These are phyloP conservation scores for Pseudozyma hubeiensis DNA, from an alignment of 1,284 basidiomycete species.

Conservation along the genomic window DNA sequence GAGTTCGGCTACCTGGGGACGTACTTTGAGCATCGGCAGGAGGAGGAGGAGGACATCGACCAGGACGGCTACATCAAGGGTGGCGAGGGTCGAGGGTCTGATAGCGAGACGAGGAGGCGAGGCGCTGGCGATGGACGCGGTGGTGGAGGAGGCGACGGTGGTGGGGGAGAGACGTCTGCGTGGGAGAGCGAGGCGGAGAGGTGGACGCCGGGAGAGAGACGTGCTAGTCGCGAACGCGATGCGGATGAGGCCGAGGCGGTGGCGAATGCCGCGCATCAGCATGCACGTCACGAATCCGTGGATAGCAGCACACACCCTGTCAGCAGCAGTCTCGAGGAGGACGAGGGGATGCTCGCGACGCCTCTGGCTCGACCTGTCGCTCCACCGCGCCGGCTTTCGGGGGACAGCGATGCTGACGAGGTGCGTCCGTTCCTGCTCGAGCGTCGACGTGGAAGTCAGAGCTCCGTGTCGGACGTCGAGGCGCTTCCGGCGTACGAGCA, in stretches of 20 bases:
- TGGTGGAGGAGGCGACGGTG: conserved; percentile 25
- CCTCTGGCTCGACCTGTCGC: conserved; percentile 36
- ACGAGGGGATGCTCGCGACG: conserved; percentile 45
- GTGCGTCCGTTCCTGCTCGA: conserved; percentile 34
- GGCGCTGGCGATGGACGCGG: conserved; percentile 25
- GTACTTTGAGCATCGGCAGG: conserved; percentile 62
- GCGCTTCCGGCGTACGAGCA: conserved; percentile 17
- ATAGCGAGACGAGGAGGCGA: conserved; percentile 39
- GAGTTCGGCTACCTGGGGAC: conserved; percentile 86
- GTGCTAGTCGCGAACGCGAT: conserved; percentile 26
- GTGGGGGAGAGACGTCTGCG: conserved; percentile 44
- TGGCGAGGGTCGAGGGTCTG: conserved; percentile 55
- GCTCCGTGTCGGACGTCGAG: conserved; percentile 43
- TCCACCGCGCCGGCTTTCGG: conserved; percentile 10
- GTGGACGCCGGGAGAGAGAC: conserved; percentile 23
- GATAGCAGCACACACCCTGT: conserved; percentile 26
- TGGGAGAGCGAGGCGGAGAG: conserved; percentile 57
- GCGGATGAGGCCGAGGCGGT: conserved; percentile 6
- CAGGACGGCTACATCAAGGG: conserved; percentile 66
- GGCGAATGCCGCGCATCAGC: conserved; percentile 17
- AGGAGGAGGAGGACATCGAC: conserved; percentile 64
- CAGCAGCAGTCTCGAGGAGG: conserved; percentile 43
- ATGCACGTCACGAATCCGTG: conserved; percentile 15
- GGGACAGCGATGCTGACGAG: conserved; percentile 31
- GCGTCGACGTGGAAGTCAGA: conserved; percentile 39